Evolutionary conservation across 2,329 filamentous ascomycete species (phyloP), one percentile per base, ranked within the genome.

Genomic region (Fusarium drepaniforme): DNA sequence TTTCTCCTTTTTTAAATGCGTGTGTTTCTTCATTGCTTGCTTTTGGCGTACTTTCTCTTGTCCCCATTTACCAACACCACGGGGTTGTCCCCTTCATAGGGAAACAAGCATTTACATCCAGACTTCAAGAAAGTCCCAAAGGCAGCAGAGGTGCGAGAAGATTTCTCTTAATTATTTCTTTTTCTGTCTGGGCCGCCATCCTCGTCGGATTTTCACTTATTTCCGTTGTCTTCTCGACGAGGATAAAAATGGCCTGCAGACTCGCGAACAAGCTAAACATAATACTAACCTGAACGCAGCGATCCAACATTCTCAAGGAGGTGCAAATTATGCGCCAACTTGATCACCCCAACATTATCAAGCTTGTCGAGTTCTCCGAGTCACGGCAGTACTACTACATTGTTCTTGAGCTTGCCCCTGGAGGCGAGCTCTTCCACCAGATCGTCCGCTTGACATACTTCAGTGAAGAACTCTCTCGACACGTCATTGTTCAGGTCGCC

Each of bases 361-460:
- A 95, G 82, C 90, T 99, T 68, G 89, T 98, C 79, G 95, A 98
- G 80, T 98, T 98, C 81, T 93, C 93, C 74, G 97, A 99, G 84
- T 97, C 96, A 1, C 90, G 90, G 68, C 95, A 98, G 83, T 98
- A 98, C 83, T 98, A 98, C 85, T 99, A 97, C 86, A 98, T 99
- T 78, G 92, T 99, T 51, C 91, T 99, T 46, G 97, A 99, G 84
- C 89, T 98, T 51, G 97, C 96, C 68, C 95, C 96, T 0, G 97
- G 97, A 69, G 97, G 97, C 81, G 97, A 99, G 85, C 88, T 99
- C 13, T 99, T 99, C 88, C 97, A 99, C 83, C 96, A 98, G 83
- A 98, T 99, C 78, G 97, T 99, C 62, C 93, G 96, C 76, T 91
- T 99, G 82, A 99, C 97, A 16, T 99, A 98, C 83, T 99, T 99